Evolutionary conservation across 768 basidiomycete genomes (phyloP).

Genomic region (Amanita subjunquillea): DNA sequence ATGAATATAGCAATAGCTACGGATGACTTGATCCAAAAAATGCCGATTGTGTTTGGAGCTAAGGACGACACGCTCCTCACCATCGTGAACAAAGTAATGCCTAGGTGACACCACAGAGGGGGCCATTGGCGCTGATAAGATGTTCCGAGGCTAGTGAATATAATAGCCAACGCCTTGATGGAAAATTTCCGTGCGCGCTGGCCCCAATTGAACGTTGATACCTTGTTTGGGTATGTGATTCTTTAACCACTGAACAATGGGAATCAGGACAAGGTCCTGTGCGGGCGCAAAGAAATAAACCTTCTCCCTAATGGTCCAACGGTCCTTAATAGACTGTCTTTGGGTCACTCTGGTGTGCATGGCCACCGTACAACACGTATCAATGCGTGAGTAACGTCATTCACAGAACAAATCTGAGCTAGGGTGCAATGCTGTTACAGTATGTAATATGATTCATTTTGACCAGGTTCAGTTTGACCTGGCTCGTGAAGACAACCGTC

Average conservation of each 20-base stretch:
- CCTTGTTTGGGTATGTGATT: not conserved
- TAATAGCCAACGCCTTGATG: not conserved
- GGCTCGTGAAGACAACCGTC: not conserved
- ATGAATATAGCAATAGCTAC: not conserved
- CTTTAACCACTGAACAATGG: not conserved
- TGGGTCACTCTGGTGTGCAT: not conserved
- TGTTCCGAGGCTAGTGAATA: not conserved
- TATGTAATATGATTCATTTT: constrained; percentile 1
- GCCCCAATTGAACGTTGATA: not conserved
- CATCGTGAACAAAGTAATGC: not conserved
- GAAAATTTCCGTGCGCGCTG: not conserved
- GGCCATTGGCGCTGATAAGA: not conserved
- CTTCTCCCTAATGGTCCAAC: not conserved
- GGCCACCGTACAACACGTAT: not conserved
- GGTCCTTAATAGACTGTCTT: not conserved
- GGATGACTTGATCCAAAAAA: not conserved
- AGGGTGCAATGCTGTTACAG: not conserved
- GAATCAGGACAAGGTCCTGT: not conserved
- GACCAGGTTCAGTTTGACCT: not conserved
- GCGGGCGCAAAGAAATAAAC: not conserved
- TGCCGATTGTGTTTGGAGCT: not conserved
- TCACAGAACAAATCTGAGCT: not conserved
- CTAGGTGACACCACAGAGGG: not conserved
- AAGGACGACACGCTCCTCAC: not conserved
- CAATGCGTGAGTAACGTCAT: not conserved